A percentile compares a stretch with the other conserved stretches of the same genome.
phyloP scores from a whole-genome alignment of 306 rosid genomes.

The Pyrus communis region DNA sequence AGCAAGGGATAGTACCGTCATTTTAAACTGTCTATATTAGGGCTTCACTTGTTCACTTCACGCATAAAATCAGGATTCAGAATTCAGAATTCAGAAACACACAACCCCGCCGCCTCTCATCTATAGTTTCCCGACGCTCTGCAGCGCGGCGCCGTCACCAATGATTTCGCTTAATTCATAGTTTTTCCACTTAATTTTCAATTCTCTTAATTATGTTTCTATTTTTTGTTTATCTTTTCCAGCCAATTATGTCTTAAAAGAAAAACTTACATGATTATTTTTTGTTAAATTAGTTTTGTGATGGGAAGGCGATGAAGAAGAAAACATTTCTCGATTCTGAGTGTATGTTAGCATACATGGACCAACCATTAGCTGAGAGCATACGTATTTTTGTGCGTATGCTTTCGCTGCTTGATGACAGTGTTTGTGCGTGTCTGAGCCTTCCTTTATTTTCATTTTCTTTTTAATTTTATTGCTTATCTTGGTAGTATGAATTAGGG shows the following conservation, averaged over 20 bases:
- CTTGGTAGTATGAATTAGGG: background rate
- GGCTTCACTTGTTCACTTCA: background rate
- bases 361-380: constrained; percentile 21
- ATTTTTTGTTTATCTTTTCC: background rate
- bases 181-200: no score
- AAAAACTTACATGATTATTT: background rate
- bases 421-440: constrained; percentile 84
- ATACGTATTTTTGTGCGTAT: background rate
- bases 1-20: background rate
- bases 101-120: background rate
- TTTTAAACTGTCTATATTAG: constrained; percentile 3
- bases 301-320: constrained; percentile 43
- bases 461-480: background rate
- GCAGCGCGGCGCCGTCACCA: no score
- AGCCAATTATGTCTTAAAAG: background rate
- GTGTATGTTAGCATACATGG: constrained; percentile 13
- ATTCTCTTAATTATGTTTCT: background rate
- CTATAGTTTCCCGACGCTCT: no score
- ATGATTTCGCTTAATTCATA: no score
- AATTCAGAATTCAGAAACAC: background rate
- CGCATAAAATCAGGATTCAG: no score
- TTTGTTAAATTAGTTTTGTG: background rate
- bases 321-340: constrained; percentile 65
- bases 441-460: background rate
- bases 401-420: constrained; percentile 40